Conservation (phyloP, 768 basidiomycete genomes). For the Termitomyces sp. region DNA sequence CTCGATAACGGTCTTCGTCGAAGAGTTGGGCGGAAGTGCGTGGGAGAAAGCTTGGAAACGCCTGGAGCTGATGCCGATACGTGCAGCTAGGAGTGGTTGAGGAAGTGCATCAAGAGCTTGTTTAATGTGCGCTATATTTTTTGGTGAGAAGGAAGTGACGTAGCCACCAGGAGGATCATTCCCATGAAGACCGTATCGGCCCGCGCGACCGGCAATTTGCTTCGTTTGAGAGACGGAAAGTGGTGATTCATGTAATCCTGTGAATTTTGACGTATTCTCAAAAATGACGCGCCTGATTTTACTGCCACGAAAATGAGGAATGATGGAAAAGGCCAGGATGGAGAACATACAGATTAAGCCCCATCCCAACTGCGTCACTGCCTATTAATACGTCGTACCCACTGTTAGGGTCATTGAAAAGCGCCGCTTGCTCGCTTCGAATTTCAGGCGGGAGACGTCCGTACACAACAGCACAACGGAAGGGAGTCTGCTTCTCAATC, state of each 20-base stretch:
- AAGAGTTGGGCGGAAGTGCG: constrained; percentile 37
- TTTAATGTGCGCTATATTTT: constrained; percentile 58
- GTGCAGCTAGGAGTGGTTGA: constrained; percentile 45
- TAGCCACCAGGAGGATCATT: constrained; percentile 48
- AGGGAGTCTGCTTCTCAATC: constrained; percentile 66
- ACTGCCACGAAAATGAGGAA: constrained; percentile 32
- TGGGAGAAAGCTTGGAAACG: constrained; percentile 18
- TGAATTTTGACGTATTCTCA: constrained; percentile 53
- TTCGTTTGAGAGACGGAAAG: constrained; percentile 79
- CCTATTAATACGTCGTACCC: constrained; percentile 88
- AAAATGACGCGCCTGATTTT: constrained; percentile 64
- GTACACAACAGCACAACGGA: constrained; percentile 89
- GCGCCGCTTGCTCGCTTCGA: constrained; percentile 83
- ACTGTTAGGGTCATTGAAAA: constrained; percentile 85
- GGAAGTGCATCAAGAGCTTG: constrained; percentile 48
- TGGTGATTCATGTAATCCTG: constrained; percentile 36
- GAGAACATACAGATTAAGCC: constrained; percentile 80
- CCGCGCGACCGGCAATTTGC: constrained; percentile 93
- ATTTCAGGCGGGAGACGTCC: constrained; percentile 90
- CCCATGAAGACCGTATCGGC: constrained; percentile 71
- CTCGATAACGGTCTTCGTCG: constrained; percentile 38
- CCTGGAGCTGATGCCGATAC: constrained; percentile 26
- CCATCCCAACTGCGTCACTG: constrained; percentile 96
- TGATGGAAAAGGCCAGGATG: background rate
- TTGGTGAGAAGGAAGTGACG: constrained; percentile 62